Base-by-base conservation (phyloP, 495 filamentous ascomycete species). In the Daldinia bambusicola region DNA sequence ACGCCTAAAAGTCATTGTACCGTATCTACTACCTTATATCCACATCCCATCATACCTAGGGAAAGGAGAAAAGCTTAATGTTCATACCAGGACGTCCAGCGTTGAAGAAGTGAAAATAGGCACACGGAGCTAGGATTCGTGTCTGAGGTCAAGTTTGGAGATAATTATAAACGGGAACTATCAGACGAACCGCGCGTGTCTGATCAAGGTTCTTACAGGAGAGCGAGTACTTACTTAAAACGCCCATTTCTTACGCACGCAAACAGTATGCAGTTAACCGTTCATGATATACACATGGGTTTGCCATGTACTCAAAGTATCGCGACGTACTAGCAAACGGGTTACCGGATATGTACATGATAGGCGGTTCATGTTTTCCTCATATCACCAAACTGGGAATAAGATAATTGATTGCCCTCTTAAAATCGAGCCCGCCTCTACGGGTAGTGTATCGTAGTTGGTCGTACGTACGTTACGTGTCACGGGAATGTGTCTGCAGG, bases 401-500 rank as follows among this genome's bases (percentile, higher is more conserved):
- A 63, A 63, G 53, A 36, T 26, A 26, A 26, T 26, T 26, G 20
- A 9, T 31, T 52, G 14, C 4, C 52, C 32, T 55, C 26, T 16
- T 31, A 16, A 18, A 55, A 32, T 34, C 52, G 30, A 55, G 52
- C 52, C 52, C 52, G 32, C 30, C 52, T 18, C n/a, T 32, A 20
- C 2, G 34, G 55, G 26, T 26, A 26, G 26, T 26, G 26, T 26
- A 26, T 26, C 26, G 26, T 40, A 56, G 16, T 38, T 56, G 30
- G 34, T 40, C 48, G 48, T 31, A 52, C 20, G 45, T 30, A 51
- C 0, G 43, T 26, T 53, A 53, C 41, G 59, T 62, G 58, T 67
- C 53, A 59, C 26, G 58, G 69, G 57, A 65, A 31, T 48, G 18
- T 43, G 45, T 51, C 59, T 67, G 69, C 59, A 67, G 32, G 69